Conservation (phyloP, 2,329 filamentous ascomycete species). For the Fusarium clavum region DNA sequence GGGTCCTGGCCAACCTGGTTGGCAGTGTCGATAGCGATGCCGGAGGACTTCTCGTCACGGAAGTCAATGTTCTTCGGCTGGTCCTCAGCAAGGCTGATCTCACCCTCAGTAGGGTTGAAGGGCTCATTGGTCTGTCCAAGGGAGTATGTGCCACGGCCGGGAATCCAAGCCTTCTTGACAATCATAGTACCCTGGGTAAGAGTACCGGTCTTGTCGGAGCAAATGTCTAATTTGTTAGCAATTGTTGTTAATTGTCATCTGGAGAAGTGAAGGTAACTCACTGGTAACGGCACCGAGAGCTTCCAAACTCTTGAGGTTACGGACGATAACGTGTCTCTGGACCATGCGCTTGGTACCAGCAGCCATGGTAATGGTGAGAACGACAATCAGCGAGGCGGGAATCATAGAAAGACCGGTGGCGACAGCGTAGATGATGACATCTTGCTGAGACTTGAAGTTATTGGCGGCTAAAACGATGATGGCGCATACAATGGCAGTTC, state of each 20-base stretch:
- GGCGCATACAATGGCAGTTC: conserved; percentile 74
- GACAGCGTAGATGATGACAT: conserved; percentile 69
- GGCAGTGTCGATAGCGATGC: conserved; percentile 43
- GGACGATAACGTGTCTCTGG: conserved; percentile 63
- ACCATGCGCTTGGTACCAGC: conserved; percentile 66
- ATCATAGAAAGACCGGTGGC: conserved; percentile 63
- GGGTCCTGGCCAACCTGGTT: conserved; percentile 58
- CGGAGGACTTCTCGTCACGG: conserved; percentile 41
- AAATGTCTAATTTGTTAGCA: too few relatives aligned
- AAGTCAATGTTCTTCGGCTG: conserved; percentile 53
- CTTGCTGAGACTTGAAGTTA: conserved; percentile 61
- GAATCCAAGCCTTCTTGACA: conserved; percentile 64
- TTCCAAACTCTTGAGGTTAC: conserved; percentile 64
- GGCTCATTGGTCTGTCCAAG: conserved; percentile 65
- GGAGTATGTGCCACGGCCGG: conserved; percentile 59
- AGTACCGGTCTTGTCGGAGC: conserved; percentile 69
- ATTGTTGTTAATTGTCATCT: too few relatives aligned
- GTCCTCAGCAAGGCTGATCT: conserved; percentile 55
- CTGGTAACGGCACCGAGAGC: conserved; percentile 68
- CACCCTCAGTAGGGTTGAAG: conserved; percentile 66
- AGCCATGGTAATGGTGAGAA: conserved; percentile 70
- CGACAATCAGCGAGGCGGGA: conserved; percentile 60
- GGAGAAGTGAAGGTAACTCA: too few relatives aligned
- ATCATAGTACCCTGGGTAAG: conserved; percentile 66
- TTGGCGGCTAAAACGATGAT: conserved; percentile 78